Evolutionary conservation across 2,329 filamentous ascomycete species (phyloP), one percentile per base, ranked within the genome.

Genomic region (Nothomitra cinnamomea): DNA sequence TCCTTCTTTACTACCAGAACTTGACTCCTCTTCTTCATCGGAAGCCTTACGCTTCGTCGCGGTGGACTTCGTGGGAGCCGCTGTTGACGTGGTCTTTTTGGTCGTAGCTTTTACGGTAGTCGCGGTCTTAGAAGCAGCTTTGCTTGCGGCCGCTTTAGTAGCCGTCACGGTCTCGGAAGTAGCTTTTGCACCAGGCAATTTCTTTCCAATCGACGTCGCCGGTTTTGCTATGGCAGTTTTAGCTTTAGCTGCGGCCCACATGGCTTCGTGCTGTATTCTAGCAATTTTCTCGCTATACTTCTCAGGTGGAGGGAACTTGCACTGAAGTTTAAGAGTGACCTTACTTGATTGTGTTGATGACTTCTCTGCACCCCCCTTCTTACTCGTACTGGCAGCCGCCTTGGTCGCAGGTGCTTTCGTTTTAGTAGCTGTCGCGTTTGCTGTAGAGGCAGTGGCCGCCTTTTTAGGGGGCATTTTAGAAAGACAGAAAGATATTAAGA

Each of bases 71-170:
- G 55, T 35, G 48, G 52, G 56, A 48, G 54, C 50, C 36, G 55
- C 43, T 43, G 58, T 58, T 32, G 60, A 50, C 35, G 57, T 56
- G n/a, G 54, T 42, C 43, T 24, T 51, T 35, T 51, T 56, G 24
- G 38, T 40, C 17, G 53, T 47, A 28, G 54, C 10, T 53, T 55
- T 36, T 48, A 51, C 52, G 17, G 53, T 54, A 57, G 42, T 54
- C 54, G 54, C 52, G 28, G 58, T 47, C 43, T 63, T 62, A 25
- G 61, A 53, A 54, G 61, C 60, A 41, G 61, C 52, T 55, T 64
- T 65, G 25, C 61, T 22, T 17, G 64, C 60, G 56, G 64, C 60
- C 59, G 62, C 67, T 56, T 62, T 62, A 15, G 56, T 43, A 52
- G 53, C 41, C 42, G 54, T 56, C 28, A 10, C 28, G 28, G 28